Base-by-base conservation (phyloP, 2,329 filamentous ascomycete species). In the Fusarium concolor region DNA sequence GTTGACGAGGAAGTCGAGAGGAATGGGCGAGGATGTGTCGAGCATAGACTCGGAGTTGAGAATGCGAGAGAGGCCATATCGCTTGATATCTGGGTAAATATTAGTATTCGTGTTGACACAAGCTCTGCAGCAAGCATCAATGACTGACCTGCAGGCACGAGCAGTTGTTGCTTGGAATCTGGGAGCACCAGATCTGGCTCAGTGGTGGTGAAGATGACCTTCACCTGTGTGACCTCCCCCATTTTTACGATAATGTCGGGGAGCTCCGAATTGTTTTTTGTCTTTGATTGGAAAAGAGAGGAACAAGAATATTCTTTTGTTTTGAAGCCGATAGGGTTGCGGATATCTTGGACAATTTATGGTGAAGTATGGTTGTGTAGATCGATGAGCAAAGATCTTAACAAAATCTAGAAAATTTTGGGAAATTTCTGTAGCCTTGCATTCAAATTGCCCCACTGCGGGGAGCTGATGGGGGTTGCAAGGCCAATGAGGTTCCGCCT, bases 1-100 rank as follows among this genome's bases (percentile, higher is more conserved):
- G 79, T 97, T 96, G 81, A 97, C 90, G 72, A 99, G 87, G 82
- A 99, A 98, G 80, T 99, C 96, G 80, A 99, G 91, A 18, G 93
- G 93, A 45, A 94, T 86, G 14, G 92, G 89, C 12, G 83, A 81
- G 28, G 84, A 76, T 44, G 88, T 90, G 76, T 86, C 84, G 78
- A 92, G 88, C 86, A 92, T 90, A 33, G 87, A 88, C 82, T 89
- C 87, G 73, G 89, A 91, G 79, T 92, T 92, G 76, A 92, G 84
- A 63, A 92, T 88, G 61, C 89, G 85, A 18, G 89, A 91, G 54
- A 92, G 83, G 71, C 88, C 89, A 86, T 91, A 91, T 75, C 89
- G 86, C 76, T 89, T 87, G 72, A 91, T 88, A 70, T 90, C 89
- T 88, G 63, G 20, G n/a, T 10, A 6, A 28, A 15, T 6, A 12